A percentile compares a stretch with the other conserved stretches of the same genome.
Evolutionary conservation across 208 protist species (phyloP).

Genomic region (Histomonas meleagridis): DNA sequence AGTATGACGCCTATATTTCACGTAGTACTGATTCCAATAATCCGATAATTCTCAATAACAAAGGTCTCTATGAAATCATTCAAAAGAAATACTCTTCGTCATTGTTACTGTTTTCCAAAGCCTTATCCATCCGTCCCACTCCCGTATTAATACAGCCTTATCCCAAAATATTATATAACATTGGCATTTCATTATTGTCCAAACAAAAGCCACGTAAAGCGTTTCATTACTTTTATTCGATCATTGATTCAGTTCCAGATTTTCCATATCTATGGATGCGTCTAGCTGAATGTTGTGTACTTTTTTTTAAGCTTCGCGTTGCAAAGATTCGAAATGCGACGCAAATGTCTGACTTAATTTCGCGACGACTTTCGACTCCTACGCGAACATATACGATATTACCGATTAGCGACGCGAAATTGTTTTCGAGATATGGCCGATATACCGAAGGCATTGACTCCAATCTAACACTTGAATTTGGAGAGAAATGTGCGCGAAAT

Average conservation of each 20-base stretch:
- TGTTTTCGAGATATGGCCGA: not conserved
- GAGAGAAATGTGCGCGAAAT: not conserved
- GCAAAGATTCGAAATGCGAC: not conserved
- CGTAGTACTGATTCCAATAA: not conserved
- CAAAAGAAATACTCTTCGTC: constrained; percentile 4
- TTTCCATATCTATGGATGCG: constrained; percentile 2
- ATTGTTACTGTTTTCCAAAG: not conserved
- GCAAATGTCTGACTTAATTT: not conserved
- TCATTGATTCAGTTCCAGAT: not conserved
- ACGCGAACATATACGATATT: not conserved
- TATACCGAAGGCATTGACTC: not conserved
- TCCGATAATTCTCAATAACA: not conserved
- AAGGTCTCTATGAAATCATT: not conserved
- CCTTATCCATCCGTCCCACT: not conserved
- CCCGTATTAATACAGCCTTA: not conserved
- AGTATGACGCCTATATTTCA: not conserved
- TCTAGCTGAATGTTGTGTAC: not conserved
- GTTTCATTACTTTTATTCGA: not conserved
- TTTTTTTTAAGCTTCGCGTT: not conserved
- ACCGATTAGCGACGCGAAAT: not conserved
- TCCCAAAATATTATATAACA: constrained; percentile 22
- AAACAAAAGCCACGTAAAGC: constrained; percentile 15
- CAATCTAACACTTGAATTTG: not conserved
- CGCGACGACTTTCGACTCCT: not conserved
- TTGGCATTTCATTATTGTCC: not conserved